Conservation (phyloP, 768 basidiomycete species). For the Boletus coccyginus region DNA sequence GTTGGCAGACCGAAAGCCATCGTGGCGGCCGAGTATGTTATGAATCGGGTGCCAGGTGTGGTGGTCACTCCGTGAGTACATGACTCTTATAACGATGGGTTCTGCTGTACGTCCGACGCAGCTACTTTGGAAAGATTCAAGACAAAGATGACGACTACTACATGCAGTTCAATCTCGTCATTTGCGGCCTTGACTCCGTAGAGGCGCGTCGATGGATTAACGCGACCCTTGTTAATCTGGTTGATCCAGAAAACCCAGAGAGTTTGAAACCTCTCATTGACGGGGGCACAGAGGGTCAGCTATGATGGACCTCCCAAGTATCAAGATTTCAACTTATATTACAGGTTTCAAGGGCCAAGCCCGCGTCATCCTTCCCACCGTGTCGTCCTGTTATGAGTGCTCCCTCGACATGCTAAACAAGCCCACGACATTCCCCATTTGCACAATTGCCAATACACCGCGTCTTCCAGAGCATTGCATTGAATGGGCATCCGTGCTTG, state of each 20-base stretch:
- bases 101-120: constrained; percentile 32
- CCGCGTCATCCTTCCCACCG: constrained; percentile 91
- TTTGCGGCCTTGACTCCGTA: constrained; percentile 96
- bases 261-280: constrained; percentile 96
- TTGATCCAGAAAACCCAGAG: constrained; percentile 90
- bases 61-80: constrained; percentile 87
- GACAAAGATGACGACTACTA: constrained; percentile 96
- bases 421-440: constrained; percentile 94
- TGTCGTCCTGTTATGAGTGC: constrained; percentile 97
- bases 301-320: background rate
- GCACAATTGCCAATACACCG: constrained; percentile 98
- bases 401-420: constrained; percentile 98
- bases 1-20: constrained; percentile 94
- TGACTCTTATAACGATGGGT: background rate
- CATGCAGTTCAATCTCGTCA: constrained; percentile 93
- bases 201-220: constrained; percentile 99
- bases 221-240: constrained; percentile 92
- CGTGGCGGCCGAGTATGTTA: constrained; percentile 93
- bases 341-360: constrained; percentile 98
- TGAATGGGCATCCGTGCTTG: constrained; percentile 98
- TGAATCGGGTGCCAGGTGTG: constrained; percentile 95
- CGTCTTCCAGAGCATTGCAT: constrained; percentile 98
- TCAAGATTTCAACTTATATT: background rate
- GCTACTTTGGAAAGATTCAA: constrained; percentile 96
- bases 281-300: constrained; percentile 92